Conservation (phyloP, 352 stramenopile genomes). For the Phytophthora citrophthora region DNA sequence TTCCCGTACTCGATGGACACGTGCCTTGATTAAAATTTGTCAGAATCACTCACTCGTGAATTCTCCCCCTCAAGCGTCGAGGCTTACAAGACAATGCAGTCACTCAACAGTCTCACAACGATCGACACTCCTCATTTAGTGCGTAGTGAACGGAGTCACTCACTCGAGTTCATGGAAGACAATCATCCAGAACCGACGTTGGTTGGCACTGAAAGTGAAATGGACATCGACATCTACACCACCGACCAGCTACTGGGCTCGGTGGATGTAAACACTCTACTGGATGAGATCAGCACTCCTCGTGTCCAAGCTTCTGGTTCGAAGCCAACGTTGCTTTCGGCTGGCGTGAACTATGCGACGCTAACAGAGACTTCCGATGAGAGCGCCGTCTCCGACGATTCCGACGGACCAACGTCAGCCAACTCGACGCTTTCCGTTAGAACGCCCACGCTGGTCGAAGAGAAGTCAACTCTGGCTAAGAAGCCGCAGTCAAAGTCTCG, state of each 20-base stretch:
- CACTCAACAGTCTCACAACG: not conserved
- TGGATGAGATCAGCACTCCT: not conserved
- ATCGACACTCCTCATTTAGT: not conserved
- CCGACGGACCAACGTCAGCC: not conserved
- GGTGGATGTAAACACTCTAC: constrained; percentile 10
- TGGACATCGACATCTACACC: constrained; percentile 10
- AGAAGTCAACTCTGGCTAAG: not conserved
- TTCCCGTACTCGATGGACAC: no score
- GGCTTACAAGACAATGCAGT: not conserved
- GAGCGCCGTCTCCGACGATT: constrained; percentile 4
- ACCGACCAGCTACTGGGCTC: constrained; percentile 12
- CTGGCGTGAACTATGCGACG: not conserved
- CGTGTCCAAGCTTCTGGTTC: not conserved
- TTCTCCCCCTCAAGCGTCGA: not conserved
- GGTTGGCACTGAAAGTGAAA: not conserved
- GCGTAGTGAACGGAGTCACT: constrained; percentile 1
- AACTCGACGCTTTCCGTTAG: not conserved
- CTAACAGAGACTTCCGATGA: not conserved
- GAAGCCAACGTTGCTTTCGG: not conserved
- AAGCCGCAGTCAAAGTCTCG: constrained; percentile 2
- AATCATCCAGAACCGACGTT: not conserved
- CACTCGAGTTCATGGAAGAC: constrained; percentile 4
- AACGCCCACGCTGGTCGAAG: not conserved
- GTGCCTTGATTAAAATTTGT: not conserved
- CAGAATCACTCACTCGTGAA: constrained; percentile 18